Conservation (phyloP, 2,329 filamentous ascomycete genomes). For the Lasiodiplodia citricola region DNA sequence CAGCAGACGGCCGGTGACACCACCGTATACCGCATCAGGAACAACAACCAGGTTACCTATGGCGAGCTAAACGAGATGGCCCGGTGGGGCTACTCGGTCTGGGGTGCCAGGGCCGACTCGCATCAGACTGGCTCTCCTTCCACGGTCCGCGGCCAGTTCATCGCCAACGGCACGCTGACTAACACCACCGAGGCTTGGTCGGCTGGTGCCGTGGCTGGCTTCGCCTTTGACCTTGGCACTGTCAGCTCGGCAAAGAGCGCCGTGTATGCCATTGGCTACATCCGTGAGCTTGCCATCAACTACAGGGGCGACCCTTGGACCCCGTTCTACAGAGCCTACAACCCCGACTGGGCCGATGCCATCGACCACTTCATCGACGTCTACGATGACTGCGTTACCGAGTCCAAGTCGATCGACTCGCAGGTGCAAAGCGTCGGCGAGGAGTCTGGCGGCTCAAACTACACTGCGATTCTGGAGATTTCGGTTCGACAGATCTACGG, state of each 20-base stretch:
- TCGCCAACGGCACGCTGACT: constrained; percentile 37
- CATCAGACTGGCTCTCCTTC: constrained; percentile 38
- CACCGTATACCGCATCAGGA: constrained; percentile 41
- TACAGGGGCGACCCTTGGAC: constrained; percentile 49
- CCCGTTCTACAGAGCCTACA: constrained; percentile 47
- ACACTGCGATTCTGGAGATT: constrained; percentile 49
- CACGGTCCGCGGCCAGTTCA: constrained; percentile 41
- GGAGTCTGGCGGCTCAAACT: constrained; percentile 43
- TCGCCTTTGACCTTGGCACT: constrained; percentile 48
- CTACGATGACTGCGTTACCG: constrained; percentile 43
- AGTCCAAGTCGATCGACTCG: constrained; percentile 42
- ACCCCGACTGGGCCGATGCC: constrained; percentile 41
- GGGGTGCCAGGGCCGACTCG: constrained; percentile 44
- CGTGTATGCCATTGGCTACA: constrained; percentile 50
- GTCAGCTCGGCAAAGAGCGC: constrained; percentile 39
- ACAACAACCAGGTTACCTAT: constrained; percentile 40
- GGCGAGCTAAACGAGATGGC: constrained; percentile 48
- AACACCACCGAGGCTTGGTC: constrained; percentile 35
- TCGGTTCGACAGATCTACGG: constrained; percentile 50
- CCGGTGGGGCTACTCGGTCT: constrained; percentile 49
- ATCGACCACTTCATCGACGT: constrained; percentile 49
- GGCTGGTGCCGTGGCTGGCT: constrained; percentile 40
- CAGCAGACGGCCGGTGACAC: constrained; percentile 36
- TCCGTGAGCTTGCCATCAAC: constrained; percentile 47
- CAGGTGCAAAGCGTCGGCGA: constrained; percentile 19